Base-by-base conservation (phyloP, 331 rosid genomes). In the Quercus lobata region DNA sequence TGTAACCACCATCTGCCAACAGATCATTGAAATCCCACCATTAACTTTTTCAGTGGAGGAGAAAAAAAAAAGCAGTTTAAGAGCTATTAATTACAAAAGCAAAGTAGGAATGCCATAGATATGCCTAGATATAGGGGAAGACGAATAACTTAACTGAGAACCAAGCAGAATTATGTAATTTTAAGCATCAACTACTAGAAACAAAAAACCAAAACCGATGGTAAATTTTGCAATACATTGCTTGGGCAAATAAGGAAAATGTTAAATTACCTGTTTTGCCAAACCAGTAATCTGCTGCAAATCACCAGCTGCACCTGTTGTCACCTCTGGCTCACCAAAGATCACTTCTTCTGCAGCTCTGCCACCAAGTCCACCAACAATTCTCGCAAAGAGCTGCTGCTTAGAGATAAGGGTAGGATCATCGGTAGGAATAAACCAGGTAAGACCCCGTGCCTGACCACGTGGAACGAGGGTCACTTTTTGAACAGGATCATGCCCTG, bases 231-330 rank as follows among this genome's bases (percentile, higher is more conserved):
- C 16, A 49, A 49, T 5, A 6, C 44, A 44, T 74, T 46, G 69
- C 57, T 19, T n/a, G 5, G 55, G 58, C 46, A 76, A 25, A 78
- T 65, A 37, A 69, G 16, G 60, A 53, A 53, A 34, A 74, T 15
- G 37, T 62, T 65, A 15, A 86, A 52, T 73, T 84, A 92, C 99
- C 98, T 95, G 99, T 86, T 85, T 95, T 66, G 99, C 99, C 86
- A 95, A 87, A 73, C 98, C 78, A 66, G 99, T 90, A 78, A 93
- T 93, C 87, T 95, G 99, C 82, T 91, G 97, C 89, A 95, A 84
- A 79, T 95, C 99, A 84, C 98, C 97, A 70, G 92, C 97, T 71
- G 97, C 98, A 79, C 97, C 97, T 41, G 99, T 95, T 75, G 99
- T 95, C 84, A 95, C 94, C 90, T 95, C 99, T 21, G 97, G 91